Evolutionary conservation across 2,329 filamentous ascomycete genomes (phyloP).

Genomic region (Coniochaeta pulveracea): DNA sequence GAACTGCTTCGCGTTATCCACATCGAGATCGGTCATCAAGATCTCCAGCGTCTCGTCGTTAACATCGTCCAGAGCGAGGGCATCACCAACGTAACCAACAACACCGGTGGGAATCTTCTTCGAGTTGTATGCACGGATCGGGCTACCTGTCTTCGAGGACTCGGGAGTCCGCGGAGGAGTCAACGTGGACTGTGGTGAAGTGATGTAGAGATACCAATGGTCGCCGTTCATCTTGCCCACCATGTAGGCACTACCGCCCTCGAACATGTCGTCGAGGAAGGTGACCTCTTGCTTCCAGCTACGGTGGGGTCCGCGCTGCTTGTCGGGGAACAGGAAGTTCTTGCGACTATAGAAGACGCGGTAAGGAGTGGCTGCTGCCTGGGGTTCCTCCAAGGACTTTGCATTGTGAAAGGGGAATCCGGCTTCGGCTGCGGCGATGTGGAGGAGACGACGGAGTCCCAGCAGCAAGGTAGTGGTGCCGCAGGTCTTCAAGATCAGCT

Average conservation of each 20-base stretch:
- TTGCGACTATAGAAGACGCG: constrained; percentile 98
- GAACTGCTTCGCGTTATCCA: constrained; percentile 59
- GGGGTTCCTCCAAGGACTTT: constrained; percentile 51
- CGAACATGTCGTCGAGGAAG: constrained; percentile 83
- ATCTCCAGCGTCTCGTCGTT: constrained; percentile 70
- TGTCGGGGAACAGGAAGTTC: constrained; percentile 93
- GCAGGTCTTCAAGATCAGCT: constrained; percentile 96
- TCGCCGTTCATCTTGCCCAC: constrained; percentile 99
- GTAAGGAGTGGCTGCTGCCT: constrained; percentile 75
- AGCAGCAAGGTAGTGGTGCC: constrained; percentile 90
- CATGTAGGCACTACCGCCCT: constrained; percentile 94
- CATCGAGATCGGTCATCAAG: constrained; percentile 61
- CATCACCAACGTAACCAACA: constrained; percentile 24
- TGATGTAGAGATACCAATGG: constrained; percentile 98
- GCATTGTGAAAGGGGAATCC: constrained; percentile 80
- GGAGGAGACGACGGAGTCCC: constrained; percentile 80
- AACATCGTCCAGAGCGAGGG: constrained; percentile 30
- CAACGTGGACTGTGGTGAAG: constrained; percentile 66
- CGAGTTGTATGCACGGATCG: constrained; percentile 23
- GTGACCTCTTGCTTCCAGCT: constrained; percentile 97
- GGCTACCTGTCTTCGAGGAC: constrained; percentile 25
- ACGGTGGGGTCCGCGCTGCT: constrained; percentile 85
- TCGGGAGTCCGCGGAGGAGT: constrained; percentile 75
- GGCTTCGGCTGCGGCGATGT: constrained; percentile 77
- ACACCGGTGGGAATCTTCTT: constrained; percentile 45